Evolutionary conservation across 805 yeast genomes (phyloP), one percentile per base, ranked within the genome.

Genomic region (Clavispora phyllophila): DNA sequence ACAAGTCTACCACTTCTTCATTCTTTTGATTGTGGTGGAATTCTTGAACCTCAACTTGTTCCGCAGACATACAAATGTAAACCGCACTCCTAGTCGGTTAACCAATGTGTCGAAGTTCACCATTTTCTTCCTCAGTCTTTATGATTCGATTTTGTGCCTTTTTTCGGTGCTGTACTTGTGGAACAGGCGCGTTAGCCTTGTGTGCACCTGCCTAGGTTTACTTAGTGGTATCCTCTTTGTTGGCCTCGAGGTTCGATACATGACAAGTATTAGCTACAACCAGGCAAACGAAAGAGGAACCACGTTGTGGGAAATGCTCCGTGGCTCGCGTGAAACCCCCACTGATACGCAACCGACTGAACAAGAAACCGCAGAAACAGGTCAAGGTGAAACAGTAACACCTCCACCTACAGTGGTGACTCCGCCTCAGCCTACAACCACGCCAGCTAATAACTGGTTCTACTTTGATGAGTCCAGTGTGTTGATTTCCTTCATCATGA

Each of bases 1-100:
- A 4, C 55, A 39, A 60, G 75, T 29, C 58, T 80, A 60, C 58
- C 40, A 44, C 60, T 70, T 47, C 42, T 76, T 82, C 15, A 46
- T 66, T 8, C 78, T 78, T 0, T 62, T 78, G 13, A 45, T 72
- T 2, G 46, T 79, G 6, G 58, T 83, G 36, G 59, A 76, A 1
- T 43, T 63, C 9, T 9, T 53, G 0, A 88, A 87, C 56, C 72
- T 84, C 3, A 64, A 74, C 49, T 56, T 85, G 8, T 64, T 83
- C 35, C 66, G 86, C 40, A 63, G 77, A 39, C 96, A 89, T 58
- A 83, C 87, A 79, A 78, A 81, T 43, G 64, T 69, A 25, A 75
- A 86, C 3, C 78, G 75, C 50, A 86, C 96, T 0, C 96, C 96
- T 1, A 87, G 96, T 0, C 80, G 84, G 5, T 73, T 86, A 24